Conservation (phyloP, 2,329 filamentous ascomycete genomes). For the Rhynchosporium graminicola region DNA sequence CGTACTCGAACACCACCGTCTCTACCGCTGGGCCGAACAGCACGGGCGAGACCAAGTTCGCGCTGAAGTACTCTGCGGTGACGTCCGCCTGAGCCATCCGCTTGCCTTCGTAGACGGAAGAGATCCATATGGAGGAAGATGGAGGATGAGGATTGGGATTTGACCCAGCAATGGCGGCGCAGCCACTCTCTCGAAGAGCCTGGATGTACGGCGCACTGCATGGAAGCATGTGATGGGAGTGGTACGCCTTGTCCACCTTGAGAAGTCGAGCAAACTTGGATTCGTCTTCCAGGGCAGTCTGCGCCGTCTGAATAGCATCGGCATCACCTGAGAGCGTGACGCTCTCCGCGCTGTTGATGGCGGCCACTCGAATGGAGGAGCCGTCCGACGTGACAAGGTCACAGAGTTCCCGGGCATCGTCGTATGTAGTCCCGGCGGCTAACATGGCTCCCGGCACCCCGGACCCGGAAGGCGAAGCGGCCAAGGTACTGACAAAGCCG, state of each 20-base stretch:
- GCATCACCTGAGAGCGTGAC: conserved; percentile 38
- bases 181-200: conserved; percentile 18
- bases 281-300: conserved; percentile 16
- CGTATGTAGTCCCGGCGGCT: conserved; percentile 43
- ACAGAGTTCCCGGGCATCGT: conserved; percentile 19
- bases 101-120: conserved; percentile 18
- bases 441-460: conserved; percentile 49
- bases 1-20: background rate
- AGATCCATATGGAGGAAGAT: too few relatives aligned
- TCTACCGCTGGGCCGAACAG: conserved; percentile 45
- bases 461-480: conserved; percentile 11
- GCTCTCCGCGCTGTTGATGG: conserved; percentile 34
- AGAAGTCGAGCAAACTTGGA: conserved; percentile 28
- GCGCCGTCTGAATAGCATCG: conserved; percentile 25
- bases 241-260: conserved; percentile 36
- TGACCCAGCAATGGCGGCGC: conserved; percentile 8
- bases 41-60: conserved; percentile 47
- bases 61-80: conserved; percentile 26
- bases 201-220: conserved; percentile 23
- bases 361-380: conserved; percentile 41
- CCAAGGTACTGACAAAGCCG: conserved; percentile 38
- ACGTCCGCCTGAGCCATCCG: background rate
- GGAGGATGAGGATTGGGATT: conserved; percentile 43
- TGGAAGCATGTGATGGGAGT: conserved; percentile 34
- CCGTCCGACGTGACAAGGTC: conserved; percentile 15